Percentiles rank a stretch among this genome's conserved stretches.
These are phyloP conservation scores for Diaporthe sp. DNA, from an alignment of 2,329 filamentous ascomycete species.

Conservation along the genomic window DNA sequence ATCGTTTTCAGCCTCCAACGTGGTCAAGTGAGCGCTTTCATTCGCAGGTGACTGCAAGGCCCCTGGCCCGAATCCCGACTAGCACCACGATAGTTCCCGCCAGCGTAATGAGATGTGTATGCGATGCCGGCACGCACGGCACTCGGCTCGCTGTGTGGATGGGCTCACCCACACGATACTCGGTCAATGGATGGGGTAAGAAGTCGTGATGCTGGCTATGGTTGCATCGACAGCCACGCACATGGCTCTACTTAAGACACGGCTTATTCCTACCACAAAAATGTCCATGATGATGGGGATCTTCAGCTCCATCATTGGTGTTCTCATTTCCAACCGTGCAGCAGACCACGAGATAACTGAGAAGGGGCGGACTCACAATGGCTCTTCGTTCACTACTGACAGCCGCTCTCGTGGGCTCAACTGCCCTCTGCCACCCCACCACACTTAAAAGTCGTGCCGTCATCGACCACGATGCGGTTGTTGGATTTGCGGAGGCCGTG, in stretches of 20 bases:
- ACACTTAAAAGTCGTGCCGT: slow-evolving; percentile 42
- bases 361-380: not conserved
- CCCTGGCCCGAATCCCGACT: slow-evolving; percentile 3
- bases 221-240: not conserved
- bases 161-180: not conserved
- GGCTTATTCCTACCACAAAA: too few species aligned
- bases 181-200: not conserved
- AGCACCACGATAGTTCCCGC: not conserved
- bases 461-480: slow-evolving; percentile 53
- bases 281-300: not conserved
- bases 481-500: slow-evolving; percentile 66
- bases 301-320: not conserved
- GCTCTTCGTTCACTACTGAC: not conserved
- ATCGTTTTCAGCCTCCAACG: not conserved
- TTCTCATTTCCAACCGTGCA: not conserved
- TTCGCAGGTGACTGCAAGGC: not conserved
- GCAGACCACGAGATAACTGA: not conserved
- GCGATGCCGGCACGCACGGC: not conserved
- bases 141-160: not conserved
- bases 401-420: not conserved
- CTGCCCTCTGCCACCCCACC: not conserved
- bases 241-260: not conserved
- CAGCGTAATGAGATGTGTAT: not conserved
- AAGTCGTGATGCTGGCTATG: not conserved
- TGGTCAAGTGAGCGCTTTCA: slow-evolving; percentile 6